Base-by-base conservation (phyloP, 257 asterid genomes). In the Scutellaria minor region DNA sequence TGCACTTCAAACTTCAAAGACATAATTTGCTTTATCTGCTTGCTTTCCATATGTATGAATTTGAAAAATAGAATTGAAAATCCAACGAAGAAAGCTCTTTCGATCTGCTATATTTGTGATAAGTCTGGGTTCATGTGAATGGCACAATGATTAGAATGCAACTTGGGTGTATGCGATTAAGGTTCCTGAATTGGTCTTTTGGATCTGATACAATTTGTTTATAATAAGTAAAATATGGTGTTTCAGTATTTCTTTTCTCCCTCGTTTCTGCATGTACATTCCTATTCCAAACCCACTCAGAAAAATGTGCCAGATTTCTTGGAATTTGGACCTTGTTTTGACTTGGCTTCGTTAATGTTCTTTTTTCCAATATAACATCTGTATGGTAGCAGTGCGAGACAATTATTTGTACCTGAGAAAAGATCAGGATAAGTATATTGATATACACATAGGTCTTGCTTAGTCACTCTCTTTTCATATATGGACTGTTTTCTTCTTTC, bases 101-200 rank as follows among this genome's bases (percentile, higher is more conserved):
- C 83, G 88, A 66, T 85, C 80, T 62, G 75, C 65, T 57, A 40
- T 56, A 82, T 85, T 86, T 76, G 84, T 80, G 58, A 80, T 85
- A 81, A 56, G 55, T 24, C 51, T 66, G 59, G 62, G 13, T 53
- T 53, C 59, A 20, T 54, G 42, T 42, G 41, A 64, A 64, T 27
- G 45, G 42, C 47, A 52, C 7, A 5, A 5, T 31, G 73, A 18
- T 64, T 40, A 10, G 22, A 24, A 71, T 14, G n/a, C 7, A 20
- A 37, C 20, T 27, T 12, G 12, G 57, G 40, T 51, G 9, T 24
- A 5, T 42, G 18, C 2, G 24, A 62, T 41, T 35, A 12, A 6
- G 7, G 8, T 51, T 59, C 64, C 50, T 40, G 5, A 50, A n/a
- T 9, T 20, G 14, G 56, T 52, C 24, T 58, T 66, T 12, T 41